Evolutionary conservation across 148 eudicot species (phyloP).

Genomic region (Rhododendron molle): DNA sequence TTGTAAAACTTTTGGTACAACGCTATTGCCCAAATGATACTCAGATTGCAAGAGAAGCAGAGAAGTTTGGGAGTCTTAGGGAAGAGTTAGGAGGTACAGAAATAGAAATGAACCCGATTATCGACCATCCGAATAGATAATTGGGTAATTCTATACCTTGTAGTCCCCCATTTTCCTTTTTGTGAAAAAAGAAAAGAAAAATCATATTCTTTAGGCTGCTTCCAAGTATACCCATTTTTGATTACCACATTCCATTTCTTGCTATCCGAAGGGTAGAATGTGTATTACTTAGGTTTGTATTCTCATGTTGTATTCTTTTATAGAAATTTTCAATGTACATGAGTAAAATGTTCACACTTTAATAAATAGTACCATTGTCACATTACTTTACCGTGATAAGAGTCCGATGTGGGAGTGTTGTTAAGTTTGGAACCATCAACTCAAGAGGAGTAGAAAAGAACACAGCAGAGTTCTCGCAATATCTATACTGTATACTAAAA

Average conservation of each 20-base stretch:
- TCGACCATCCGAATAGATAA: slow-evolving; percentile 35
- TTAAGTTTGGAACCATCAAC: not conserved
- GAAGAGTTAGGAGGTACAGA: slow-evolving; percentile 31
- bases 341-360: not conserved
- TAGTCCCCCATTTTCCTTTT: not conserved
- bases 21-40: slow-evolving; percentile 53
- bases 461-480: not conserved
- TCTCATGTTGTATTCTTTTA: slow-evolving; percentile 10
- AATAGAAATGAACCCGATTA: slow-evolving; percentile 65
- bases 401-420: not conserved
- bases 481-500: too few species aligned
- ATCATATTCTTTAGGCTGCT: slow-evolving; percentile 21
- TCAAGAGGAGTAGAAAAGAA: not conserved
- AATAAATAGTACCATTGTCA: not conserved
- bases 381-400: not conserved
- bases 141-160: slow-evolving; percentile 9
- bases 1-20: slow-evolving; percentile 45
- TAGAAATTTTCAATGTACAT: slow-evolving; percentile 4
- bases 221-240: not conserved
- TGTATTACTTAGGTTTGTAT: slow-evolving; percentile 16
- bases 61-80: slow-evolving; percentile 53
- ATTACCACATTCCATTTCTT: slow-evolving; percentile 29
- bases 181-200: slow-evolving; percentile 16
- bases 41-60: slow-evolving; percentile 89
- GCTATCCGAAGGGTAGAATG: slow-evolving; percentile 53